These are phyloP conservation scores for Diaporthe sp. DNA, from an alignment of 2,329 filamentous ascomycete genomes.

Conservation along the genomic window DNA sequence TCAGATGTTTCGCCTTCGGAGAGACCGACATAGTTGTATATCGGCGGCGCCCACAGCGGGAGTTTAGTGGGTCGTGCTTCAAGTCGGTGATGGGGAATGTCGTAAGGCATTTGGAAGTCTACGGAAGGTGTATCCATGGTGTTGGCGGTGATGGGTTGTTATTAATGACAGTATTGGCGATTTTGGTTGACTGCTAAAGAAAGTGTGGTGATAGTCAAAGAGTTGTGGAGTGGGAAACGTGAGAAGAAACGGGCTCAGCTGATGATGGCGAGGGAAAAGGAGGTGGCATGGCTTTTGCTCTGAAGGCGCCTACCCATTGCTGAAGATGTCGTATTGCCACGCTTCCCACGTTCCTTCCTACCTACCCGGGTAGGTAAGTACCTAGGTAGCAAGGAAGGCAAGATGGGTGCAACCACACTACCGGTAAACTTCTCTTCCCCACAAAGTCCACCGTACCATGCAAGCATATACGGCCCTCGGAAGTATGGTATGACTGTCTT, in stretches of 20 bases:
- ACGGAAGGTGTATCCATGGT: not conserved
- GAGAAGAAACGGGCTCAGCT: not conserved
- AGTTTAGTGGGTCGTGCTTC: not conserved
- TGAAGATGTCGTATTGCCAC: not conserved
- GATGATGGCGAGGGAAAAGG: not conserved
- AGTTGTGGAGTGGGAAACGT: not conserved
- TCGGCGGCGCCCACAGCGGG: too few species aligned
- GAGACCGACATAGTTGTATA: not conserved
- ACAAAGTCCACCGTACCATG: too few species aligned
- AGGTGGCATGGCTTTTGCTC: too few species aligned
- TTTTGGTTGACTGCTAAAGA: not conserved
- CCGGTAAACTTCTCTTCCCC: too few species aligned
- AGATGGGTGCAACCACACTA: too few species aligned
- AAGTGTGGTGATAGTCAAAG: not conserved
- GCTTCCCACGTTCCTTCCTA: not conserved
- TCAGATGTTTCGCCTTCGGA: not conserved
- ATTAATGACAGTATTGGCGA: not conserved
- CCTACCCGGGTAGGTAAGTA: too few species aligned
- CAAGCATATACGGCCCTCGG: not conserved
- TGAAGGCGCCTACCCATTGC: too few species aligned
- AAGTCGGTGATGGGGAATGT: not conserved
- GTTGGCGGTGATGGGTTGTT: not conserved
- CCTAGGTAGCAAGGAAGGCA: too few species aligned
- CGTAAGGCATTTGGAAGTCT: not conserved
- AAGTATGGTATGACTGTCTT: not conserved